Evolutionary conservation across 129 eudicot species (phyloP), one percentile per base, ranked within the genome.

Genomic region (Solidago caesia): DNA sequence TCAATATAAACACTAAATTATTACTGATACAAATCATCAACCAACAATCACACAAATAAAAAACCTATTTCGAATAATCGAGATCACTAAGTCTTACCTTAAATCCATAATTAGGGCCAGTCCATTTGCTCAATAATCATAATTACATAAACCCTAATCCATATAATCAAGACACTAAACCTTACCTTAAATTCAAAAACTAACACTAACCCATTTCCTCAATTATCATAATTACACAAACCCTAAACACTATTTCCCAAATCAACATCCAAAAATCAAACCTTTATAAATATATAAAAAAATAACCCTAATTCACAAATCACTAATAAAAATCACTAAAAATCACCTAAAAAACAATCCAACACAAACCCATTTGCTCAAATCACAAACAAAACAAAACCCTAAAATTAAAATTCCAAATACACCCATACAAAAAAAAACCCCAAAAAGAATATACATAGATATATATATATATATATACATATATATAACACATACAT

Each of bases 191-290:
- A 73, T 26, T 59, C n/a, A 33, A 33, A 16, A 64, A 64, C 33
- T 41, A 10, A 33, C 26, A 26, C 16, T 25, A 14, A 41, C 33
- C 55, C 44, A 4, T 8, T 64, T 33, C 14, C 72, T 12, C 73
- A 55, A 71, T 53, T 55, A 53, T 55, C 75, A 71, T 47, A 61
- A 46, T 14, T 21, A 46, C 64, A 70, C 42, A 62, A 78, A 78
- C 48, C 82, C 77, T 78, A 58, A 78, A 13, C 8, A 61, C 29
- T n/a, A n/a, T 51, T 61, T 41, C 39, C 58, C 49, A 8, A 42
- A 41, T 77, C 62, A 77, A 52, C 61, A 56, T 16, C 59, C 29
- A 15, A 56, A 15, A 56, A n/a, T 27, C 39, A 33, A 33, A 33
- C 3, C 39, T 33, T 33, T 33, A 33, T 33, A 33, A 33, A 33